A percentile compares a stretch with the other conserved stretches of the same genome.
These are phyloP conservation scores for Erysimum cheiranthoides DNA, from an alignment of 345 rosid species.

Conservation along the genomic window DNA sequence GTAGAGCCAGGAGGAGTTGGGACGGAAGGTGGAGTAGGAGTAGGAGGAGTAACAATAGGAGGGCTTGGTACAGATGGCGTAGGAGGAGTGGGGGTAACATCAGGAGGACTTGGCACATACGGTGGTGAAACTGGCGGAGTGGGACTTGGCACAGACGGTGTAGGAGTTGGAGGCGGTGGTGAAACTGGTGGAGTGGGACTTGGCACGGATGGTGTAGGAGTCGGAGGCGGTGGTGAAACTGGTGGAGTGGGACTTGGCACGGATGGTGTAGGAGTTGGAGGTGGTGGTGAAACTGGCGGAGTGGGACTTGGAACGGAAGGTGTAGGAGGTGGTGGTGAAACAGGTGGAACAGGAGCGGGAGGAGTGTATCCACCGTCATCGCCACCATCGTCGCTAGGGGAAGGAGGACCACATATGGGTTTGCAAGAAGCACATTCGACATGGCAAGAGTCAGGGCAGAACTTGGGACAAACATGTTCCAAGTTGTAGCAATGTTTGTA, in stretches of 20 bases:
- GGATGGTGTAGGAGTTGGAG: slow-evolving; percentile 7
- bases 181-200: slow-evolving; percentile 23
- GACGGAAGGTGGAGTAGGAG: slow-evolving; percentile 25
- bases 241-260: slow-evolving; percentile 26
- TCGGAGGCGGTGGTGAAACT: slow-evolving; percentile 23
- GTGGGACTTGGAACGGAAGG: slow-evolving; percentile 25
- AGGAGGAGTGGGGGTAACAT: slow-evolving; percentile 31
- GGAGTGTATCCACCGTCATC: slow-evolving; percentile 36
- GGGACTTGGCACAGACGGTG: background rate
- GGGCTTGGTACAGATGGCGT: slow-evolving; percentile 6
- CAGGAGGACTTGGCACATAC: slow-evolving; percentile 21
- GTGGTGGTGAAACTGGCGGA: slow-evolving; percentile 10
- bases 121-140: slow-evolving; percentile 9
- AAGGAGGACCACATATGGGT: slow-evolving; percentile 50
- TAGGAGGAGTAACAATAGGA: background rate
- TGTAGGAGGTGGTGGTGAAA: slow-evolving; percentile 18
- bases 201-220: slow-evolving; percentile 32
- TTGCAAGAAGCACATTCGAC: slow-evolving; percentile 62
- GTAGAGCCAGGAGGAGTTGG: slow-evolving; percentile 22
- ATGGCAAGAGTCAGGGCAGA: slow-evolving; percentile 59
- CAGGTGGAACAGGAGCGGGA: slow-evolving; percentile 28
- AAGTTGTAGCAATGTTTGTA: slow-evolving; percentile 59
- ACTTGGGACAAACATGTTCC: slow-evolving; percentile 61
- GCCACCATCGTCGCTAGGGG: slow-evolving; percentile 28
- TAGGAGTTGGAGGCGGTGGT: slow-evolving; percentile 6